Evolutionary conservation across 345 rosid species (phyloP).

Genomic region (Citrus hindsii): DNA sequence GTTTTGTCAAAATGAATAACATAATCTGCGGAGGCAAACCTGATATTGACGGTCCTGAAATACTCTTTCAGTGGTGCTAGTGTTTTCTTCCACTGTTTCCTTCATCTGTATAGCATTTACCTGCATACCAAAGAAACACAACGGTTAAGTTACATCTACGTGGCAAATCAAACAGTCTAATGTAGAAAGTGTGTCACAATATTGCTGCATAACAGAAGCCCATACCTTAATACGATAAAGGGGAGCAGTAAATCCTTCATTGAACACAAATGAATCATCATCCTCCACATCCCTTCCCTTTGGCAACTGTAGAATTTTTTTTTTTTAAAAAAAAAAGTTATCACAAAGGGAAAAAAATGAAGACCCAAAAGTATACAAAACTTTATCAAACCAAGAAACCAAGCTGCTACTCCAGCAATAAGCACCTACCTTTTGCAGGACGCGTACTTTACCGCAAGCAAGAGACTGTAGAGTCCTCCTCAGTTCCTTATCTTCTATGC

Average conservation of each 20-base stretch:
- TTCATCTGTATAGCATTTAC: constrained; percentile 99
- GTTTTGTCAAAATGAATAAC: background rate
- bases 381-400: background rate
- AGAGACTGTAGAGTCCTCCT: constrained; percentile 94
- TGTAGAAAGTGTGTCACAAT: background rate
- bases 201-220: background rate
- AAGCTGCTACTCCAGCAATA: background rate
- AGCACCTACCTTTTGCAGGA: constrained; percentile 73
- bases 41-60: constrained; percentile 99
- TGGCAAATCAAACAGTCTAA: background rate
- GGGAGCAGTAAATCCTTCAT: constrained; percentile 74
- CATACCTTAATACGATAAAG: constrained; percentile 85
- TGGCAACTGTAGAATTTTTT: constrained; percentile 48
- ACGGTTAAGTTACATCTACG: background rate
- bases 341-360: background rate
- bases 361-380: background rate
- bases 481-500: constrained; percentile 94
- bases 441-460: constrained; percentile 96
- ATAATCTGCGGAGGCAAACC: constrained; percentile 35
- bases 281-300: constrained; percentile 96
- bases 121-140: constrained; percentile 39
- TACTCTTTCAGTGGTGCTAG: constrained; percentile 95
- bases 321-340: background rate
- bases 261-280: constrained; percentile 79
- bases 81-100: constrained; percentile 98